Evolutionary conservation across 2,329 filamentous ascomycete species (phyloP), one percentile per base, ranked within the genome.

Genomic region (Coniochaeta prunicola): DNA sequence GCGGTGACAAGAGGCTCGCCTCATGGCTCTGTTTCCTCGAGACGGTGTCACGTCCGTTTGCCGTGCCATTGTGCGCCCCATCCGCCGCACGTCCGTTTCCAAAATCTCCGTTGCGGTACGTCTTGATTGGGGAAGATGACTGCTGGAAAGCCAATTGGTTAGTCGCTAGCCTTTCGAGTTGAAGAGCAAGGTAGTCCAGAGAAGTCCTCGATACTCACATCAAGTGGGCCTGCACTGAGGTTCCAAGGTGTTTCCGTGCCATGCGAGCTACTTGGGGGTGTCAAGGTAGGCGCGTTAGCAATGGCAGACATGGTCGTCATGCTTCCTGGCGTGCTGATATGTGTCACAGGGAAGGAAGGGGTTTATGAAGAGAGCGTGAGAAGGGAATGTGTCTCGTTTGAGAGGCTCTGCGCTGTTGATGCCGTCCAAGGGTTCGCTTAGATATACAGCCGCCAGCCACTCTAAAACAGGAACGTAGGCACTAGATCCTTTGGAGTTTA

Each of bases 161-260:
- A 50, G 24, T 50, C 15, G 13, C 45, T 8, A 15, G 19, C 45
- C 26, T 30, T 17, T 21, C n/a, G 30, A 17, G 24, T 24, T 24
- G 45, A 50, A 21, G 21, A 28, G n/a, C n/a, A 21, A 6, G 40
- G 30, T 31, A 15, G 53, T 9, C 30, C 50, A 26, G 13, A 34
- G 9, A 13, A 54, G 36, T n/a, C 24, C 8, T 42, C 12, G 17
- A 26, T 31, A 58, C 64, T 61, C 50, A 68, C 66, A 21, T 68
- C 64, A 7, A 38, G 4, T n/a, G 57, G 33, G 17, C 53, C 12
- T 3, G 62, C 26, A n/a, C 53, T 53, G 7, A 57, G 40, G 28
- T 65, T 61, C 63, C 64, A 65, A 28, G 45, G 30, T 2, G 33
- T 33, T 56, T 42, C 54, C 24, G 30, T 56, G 54, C 54, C 54